These are phyloP conservation scores for Hortiboletus campestris DNA, from an alignment of 768 basidiomycete species.

Conservation along the genomic window DNA sequence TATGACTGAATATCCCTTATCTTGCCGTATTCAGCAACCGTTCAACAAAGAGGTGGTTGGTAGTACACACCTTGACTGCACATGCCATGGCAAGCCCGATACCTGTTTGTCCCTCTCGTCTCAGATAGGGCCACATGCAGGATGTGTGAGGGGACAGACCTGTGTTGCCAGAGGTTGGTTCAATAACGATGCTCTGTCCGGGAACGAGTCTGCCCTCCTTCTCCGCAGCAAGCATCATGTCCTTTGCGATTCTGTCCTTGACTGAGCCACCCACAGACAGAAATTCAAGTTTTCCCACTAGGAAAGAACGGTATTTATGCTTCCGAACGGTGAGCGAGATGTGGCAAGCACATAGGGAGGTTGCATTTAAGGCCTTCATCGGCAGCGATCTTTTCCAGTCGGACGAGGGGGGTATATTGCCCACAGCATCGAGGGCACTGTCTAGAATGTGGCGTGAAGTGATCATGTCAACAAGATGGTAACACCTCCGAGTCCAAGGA, in stretches of 20 bases:
- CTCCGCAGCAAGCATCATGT: slow-evolving; percentile 97
- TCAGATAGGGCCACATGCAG: not conserved
- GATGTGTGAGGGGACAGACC: slow-evolving; percentile 45
- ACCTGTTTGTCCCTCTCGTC: slow-evolving; percentile 42
- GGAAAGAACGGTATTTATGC: not conserved
- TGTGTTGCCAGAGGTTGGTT: slow-evolving; percentile 95
- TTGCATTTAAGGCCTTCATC: slow-evolving; percentile 84
- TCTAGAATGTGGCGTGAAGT: slow-evolving; percentile 55
- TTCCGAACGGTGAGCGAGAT: not conserved
- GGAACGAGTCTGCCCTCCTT: slow-evolving; percentile 79
- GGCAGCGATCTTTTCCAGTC: slow-evolving; percentile 75
- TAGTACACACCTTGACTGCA: slow-evolving; percentile 87
- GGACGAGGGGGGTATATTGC: slow-evolving; percentile 88
- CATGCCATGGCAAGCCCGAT: slow-evolving; percentile 93
- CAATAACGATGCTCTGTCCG: slow-evolving; percentile 89
- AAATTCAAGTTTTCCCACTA: slow-evolving; percentile 92
- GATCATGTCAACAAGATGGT: slow-evolving; percentile 23
- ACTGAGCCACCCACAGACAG: slow-evolving; percentile 90
- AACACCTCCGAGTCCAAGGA: too few relatives aligned
- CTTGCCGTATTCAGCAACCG: slow-evolving; percentile 69
- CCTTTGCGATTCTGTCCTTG: slow-evolving; percentile 94
- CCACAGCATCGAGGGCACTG: slow-evolving; percentile 81
- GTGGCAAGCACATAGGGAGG: slow-evolving; percentile 57
- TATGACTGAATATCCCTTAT: slow-evolving; percentile 91
- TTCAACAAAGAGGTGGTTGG: slow-evolving; percentile 15